Evolutionary conservation across 257 asterid species (phyloP), one percentile per base, ranked within the genome.

Genomic region (Striga asiatica): DNA sequence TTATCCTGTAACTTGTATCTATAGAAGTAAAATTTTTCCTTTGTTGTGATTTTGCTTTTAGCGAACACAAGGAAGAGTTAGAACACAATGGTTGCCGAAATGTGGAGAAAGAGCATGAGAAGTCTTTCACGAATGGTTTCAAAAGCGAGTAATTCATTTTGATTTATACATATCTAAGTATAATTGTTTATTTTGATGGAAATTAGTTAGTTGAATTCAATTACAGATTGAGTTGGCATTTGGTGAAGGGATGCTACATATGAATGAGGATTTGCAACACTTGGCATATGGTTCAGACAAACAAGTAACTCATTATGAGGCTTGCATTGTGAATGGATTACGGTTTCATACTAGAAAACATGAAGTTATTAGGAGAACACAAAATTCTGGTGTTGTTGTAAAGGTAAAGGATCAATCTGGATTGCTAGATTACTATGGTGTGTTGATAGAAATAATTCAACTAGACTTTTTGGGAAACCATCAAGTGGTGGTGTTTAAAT

Each of bases 271-370:
- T 34, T 34, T 29, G 9, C 41, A 1, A 34, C 1, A 34, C 41
- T 34, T 34, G 10, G 1, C n/a, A 34, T 34, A 34, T 34, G 41
- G 41, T 0, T 13, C 41, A 8, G 42, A 34, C 12, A 34, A 34
- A 34, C 41, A 13, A 9, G 41, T 34, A 2, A 34, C 41, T 34
- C 13, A 34, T 34, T 34, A 5, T 34, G 10, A 11, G 7, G 8
- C 47, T 54, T 54, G 60, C 11, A 14, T 54, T 54, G 60, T 54
- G 47, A 54, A 54, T 54, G 60, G 60, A 20, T 19, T 54, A 6
- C 10, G 18, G n/a, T 54, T 54, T 35, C 60, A 54, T 12, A 54
- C 59, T 8, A 25, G 17, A 51, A 17, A 28, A 11, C n/a, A 41
- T 27, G 57, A 51, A 1, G 14, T 51, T 2, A 17, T 8, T 29